Base-by-base conservation (phyloP, 345 rosid genomes). In the Theobroma cacao region DNA sequence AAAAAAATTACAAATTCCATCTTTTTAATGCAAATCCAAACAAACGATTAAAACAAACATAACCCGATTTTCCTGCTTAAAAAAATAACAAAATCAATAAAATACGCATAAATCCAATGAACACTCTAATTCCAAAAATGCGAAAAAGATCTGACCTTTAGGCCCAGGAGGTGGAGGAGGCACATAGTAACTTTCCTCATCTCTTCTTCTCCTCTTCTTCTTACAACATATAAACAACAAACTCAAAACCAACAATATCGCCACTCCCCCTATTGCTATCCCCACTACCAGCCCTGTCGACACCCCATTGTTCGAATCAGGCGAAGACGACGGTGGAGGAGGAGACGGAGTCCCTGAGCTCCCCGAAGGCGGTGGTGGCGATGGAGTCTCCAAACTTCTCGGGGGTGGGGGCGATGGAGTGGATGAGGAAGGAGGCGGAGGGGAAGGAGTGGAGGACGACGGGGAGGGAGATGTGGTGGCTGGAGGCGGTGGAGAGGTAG, bases 201-300 rank as follows among this genome's bases (percentile, higher is more conserved):
- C 55, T 58, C 74, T 43, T 77, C 74, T 53, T 56, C 89, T 82
- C 77, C 83, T 88, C 84, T 83, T 91, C 88, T 84, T 91, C 83
- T 71, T 86, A 64, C 92, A 88, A 33, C 87, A 86, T 34, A 93
- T 81, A 58, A 87, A 91, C 77, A 91, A 31, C 78, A 91, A 18
- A 79, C 81, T 84, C 22, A 90, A 2, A 31, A 88, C 73, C 43
- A 84, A 65, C 74, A 92, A 83, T 36, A 86, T 0, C 28, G 62
- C 87, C 71, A 91, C 87, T 69, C 93, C 97, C 1, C 83, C 97
- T 15, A 93, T 78, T 24, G 90, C 95, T 22, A 91, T 73, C 36
- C 93, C 97, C 45, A 88, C 95, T 38, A 91, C 90, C 20, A 90
- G 74, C 72, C 90, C 93, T 10, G 91, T 87, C 36, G 93, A 86